A percentile compares a stretch with the other conserved stretches of the same genome.
These are phyloP conservation scores for Porphyrellus sp. DNA, from an alignment of 1,284 basidiomycete genomes.

Conservation along the genomic window DNA sequence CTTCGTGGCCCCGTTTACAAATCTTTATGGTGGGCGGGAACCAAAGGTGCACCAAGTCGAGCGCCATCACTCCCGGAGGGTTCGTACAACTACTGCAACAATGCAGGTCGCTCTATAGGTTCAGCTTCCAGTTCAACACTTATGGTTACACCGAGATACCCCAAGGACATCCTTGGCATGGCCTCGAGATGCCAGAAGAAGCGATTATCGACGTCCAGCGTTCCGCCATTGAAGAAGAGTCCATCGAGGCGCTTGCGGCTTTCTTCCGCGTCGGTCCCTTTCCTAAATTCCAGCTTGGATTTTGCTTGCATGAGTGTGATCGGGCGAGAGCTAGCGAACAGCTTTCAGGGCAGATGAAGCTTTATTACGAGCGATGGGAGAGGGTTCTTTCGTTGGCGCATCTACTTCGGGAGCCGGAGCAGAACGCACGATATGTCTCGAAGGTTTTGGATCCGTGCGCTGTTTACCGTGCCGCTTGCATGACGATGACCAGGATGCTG, in stretches of 20 bases:
- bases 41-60: not conserved
- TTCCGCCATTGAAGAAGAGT: constrained; percentile 13
- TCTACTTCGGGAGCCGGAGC: constrained; percentile 2
- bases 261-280: constrained; percentile 17
- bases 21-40: not conserved
- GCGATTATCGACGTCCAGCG: constrained; percentile 1
- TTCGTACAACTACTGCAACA: not conserved
- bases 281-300: constrained; percentile 3
- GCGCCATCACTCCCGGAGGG: not conserved
- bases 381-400: not conserved
- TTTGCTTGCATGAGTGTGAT: not conserved
- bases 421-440: no score
- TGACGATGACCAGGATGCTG: no score
- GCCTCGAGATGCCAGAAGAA: not conserved
- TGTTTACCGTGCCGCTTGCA: no score
- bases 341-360: not conserved
- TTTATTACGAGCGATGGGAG: constrained; percentile 9
- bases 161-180: not conserved
- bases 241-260: constrained; percentile 13
- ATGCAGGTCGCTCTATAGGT: not conserved
- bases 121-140: not conserved
- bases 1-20: not conserved
- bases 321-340: no score
- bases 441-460: no score
- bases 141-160: not conserved